These are phyloP conservation scores for Saccharomyces kudriavzevii DNA, from an alignment of 805 yeast genomes.

Conservation along the genomic window DNA sequence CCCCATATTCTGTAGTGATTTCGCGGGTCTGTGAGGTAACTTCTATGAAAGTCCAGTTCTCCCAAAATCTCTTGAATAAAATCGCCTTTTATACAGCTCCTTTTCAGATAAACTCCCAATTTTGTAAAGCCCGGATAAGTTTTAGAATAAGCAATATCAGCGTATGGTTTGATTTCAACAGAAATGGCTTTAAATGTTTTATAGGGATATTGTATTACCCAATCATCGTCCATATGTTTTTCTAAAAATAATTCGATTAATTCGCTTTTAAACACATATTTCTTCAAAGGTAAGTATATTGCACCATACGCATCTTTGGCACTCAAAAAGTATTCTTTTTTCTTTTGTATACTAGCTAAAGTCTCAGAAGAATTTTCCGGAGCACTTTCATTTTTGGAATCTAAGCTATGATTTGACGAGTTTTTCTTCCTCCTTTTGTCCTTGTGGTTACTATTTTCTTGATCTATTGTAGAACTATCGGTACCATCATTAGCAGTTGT, in stretches of 20 bases:
- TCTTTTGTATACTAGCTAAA: slow-evolving; percentile 3
- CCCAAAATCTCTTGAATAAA: slow-evolving; percentile 62
- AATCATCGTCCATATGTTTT: slow-evolving; percentile 37
- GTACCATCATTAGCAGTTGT: slow-evolving; percentile 1
- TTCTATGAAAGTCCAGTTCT: slow-evolving; percentile 54
- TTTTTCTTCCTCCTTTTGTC: background rate
- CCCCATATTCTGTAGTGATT: slow-evolving; percentile 78
- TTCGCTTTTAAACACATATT: slow-evolving; percentile 37
- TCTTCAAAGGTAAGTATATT: slow-evolving; percentile 28
- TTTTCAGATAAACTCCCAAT: slow-evolving; percentile 49
- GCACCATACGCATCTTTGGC: slow-evolving; percentile 33
- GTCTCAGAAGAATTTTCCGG: background rate
- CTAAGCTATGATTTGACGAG: background rate
- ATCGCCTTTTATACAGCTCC: slow-evolving; percentile 38
- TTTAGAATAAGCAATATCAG: slow-evolving; percentile 45
- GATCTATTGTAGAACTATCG: background rate
- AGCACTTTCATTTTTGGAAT: background rate
- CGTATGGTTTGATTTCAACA: slow-evolving; percentile 44
- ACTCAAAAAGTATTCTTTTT: slow-evolving; percentile 28
- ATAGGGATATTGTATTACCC: slow-evolving; percentile 10
- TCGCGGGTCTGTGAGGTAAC: slow-evolving; percentile 53
- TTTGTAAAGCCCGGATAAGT: slow-evolving; percentile 72
- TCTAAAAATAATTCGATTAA: slow-evolving; percentile 38
- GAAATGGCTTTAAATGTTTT: slow-evolving; percentile 18
- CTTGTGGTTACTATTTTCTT: background rate